Conservation (phyloP, 768 basidiomycete species). For the Mycena metata region DNA sequence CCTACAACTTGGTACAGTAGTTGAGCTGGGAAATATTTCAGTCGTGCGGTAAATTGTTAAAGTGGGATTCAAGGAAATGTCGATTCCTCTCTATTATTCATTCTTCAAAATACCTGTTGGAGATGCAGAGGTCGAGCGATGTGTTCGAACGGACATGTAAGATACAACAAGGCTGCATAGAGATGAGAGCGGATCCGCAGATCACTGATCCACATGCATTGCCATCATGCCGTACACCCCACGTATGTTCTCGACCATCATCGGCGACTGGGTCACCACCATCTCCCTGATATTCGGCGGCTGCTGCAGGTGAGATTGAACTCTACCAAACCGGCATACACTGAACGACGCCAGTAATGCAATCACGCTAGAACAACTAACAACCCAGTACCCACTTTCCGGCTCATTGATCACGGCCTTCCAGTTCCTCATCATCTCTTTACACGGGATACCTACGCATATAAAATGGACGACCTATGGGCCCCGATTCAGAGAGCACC, state of each 20-base stretch:
- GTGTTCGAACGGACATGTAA: too few species aligned
- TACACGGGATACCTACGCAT: slow-evolving; percentile 80
- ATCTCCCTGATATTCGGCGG: slow-evolving; percentile 88
- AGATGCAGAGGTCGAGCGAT: too few species aligned
- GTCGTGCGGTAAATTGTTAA: too few species aligned
- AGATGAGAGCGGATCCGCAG: slow-evolving; percentile 16
- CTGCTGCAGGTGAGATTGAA: slow-evolving; percentile 75
- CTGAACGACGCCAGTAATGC: slow-evolving; percentile 70
- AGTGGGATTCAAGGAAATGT: too few species aligned
- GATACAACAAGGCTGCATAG: too few species aligned
- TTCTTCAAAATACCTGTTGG: too few species aligned
- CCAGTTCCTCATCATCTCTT: slow-evolving; percentile 84
- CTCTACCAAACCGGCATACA: background rate
- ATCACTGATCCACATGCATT: background rate
- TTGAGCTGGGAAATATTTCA: too few species aligned
- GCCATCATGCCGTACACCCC: background rate
- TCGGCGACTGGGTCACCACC: slow-evolving; percentile 68
- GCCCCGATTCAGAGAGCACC: slow-evolving; percentile 70
- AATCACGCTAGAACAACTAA: slow-evolving; percentile 80
- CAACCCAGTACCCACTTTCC: slow-evolving; percentile 73
- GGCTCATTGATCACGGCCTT: slow-evolving; percentile 90
- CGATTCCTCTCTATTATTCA: too few species aligned
- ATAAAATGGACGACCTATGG: slow-evolving; percentile 63
- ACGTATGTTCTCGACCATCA: slow-evolving; percentile 18
- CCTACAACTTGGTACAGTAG: too few species aligned